A percentile compares a stretch with the other conserved stretches of the same genome.
phyloP scores from a whole-genome alignment of 163 green algal genomes.

The Scenedesmus sp. region DNA sequence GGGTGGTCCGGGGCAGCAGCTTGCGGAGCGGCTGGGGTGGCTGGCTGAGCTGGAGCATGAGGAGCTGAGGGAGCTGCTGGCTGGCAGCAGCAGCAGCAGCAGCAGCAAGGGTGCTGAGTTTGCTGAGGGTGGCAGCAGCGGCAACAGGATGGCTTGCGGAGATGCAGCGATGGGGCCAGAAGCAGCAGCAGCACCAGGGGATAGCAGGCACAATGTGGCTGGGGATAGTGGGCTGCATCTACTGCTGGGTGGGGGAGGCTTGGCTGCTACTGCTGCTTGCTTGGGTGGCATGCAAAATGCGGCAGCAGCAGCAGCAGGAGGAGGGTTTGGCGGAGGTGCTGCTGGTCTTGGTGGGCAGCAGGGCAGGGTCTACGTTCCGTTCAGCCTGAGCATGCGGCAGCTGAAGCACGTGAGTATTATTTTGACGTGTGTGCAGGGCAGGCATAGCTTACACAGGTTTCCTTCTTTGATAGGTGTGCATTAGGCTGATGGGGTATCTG shows the following conservation, averaged over 20 bases:
- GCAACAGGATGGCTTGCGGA: background rate
- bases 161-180: background rate
- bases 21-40: constrained; percentile 26
- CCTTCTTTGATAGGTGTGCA: background rate
- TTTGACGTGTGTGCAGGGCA: background rate
- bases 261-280: background rate
- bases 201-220: background rate
- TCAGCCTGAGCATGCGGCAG: constrained; percentile 28
- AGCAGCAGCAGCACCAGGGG: background rate
- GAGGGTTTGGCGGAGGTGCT: background rate
- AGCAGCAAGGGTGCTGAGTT: background rate
- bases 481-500: too few species aligned
- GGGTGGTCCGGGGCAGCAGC: background rate
- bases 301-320: background rate
- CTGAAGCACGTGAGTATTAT: constrained; percentile 19
- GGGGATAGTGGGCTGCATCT: background rate
- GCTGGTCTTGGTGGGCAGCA: background rate
- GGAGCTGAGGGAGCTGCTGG: background rate
- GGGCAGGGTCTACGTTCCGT: constrained; percentile 4
- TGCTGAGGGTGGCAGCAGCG: constrained; percentile 1
- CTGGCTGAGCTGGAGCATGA: constrained; percentile 25
- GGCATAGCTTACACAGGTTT: background rate
- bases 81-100: constrained; percentile 1
- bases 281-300: background rate
- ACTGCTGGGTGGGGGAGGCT: background rate